phyloP scores from a whole-genome alignment of 768 basidiomycete genomes.

The Suillus cothurnatus region DNA sequence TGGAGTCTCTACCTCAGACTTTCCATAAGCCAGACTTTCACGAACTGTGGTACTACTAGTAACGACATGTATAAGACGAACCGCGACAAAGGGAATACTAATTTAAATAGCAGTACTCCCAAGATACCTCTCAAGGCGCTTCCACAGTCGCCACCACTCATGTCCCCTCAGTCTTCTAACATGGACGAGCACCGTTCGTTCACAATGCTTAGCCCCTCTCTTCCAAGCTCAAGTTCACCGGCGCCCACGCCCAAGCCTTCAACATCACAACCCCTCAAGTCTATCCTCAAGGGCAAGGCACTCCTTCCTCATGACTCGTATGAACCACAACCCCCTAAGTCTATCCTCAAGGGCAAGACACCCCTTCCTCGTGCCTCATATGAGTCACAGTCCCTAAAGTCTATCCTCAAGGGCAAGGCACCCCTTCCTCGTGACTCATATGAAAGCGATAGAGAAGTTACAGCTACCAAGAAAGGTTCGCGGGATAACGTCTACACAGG shows the following conservation, averaged over 20 bases:
- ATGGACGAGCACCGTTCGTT: background rate
- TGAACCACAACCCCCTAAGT: no score
- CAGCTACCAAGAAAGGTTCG: constrained; percentile 24
- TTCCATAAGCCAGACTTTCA: no score
- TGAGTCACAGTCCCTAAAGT: no score
- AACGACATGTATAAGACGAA: constrained; percentile 8
- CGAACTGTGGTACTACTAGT: no score
- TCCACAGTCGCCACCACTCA: constrained; percentile 2
- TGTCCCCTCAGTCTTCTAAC: background rate
- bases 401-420: constrained; percentile 33
- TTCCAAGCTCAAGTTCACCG: background rate
- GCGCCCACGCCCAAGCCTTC: background rate
- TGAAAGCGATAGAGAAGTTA: constrained; percentile 32
- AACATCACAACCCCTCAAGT: constrained; percentile 22
- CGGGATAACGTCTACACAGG: constrained; percentile 22
- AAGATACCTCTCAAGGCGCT: constrained; percentile 6
- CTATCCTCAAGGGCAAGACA: no score
- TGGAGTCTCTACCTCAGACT: no score
- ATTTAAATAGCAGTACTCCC: background rate
- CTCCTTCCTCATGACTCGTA: no score
- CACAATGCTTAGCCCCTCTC: background rate
- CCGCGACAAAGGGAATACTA: constrained; percentile 2
- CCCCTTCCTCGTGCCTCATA: no score
- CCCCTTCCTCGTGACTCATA: constrained; percentile 23
- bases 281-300: no score